These are phyloP conservation scores for Zymoseptoria tritici DNA, from an alignment of 2,329 filamentous ascomycete genomes.

Conservation along the genomic window DNA sequence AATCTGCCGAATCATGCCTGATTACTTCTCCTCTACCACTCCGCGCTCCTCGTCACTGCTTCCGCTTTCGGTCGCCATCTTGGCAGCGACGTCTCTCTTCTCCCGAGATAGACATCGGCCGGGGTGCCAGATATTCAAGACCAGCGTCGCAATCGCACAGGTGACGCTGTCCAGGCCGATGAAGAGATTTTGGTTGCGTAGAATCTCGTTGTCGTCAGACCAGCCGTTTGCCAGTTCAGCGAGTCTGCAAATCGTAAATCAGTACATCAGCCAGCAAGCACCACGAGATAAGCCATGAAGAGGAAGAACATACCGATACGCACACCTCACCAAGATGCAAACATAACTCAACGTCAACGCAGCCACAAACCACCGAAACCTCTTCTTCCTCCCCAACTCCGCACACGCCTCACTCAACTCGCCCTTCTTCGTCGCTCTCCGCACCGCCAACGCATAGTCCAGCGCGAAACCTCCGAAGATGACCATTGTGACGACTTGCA, in stretches of 20 bases:
- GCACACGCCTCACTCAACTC: not conserved
- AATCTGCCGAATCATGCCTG: no score
- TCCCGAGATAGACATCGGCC: constrained; percentile 25
- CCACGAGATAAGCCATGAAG: not conserved
- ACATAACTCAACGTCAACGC: constrained; percentile 22
- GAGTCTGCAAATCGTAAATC: constrained; percentile 11
- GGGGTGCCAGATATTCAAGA: constrained; percentile 28
- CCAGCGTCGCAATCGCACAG: constrained; percentile 22
- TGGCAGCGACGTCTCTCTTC: constrained; percentile 9
- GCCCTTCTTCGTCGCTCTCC: constrained; percentile 9
- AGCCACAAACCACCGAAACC: constrained; percentile 18
- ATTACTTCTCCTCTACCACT: not conserved
- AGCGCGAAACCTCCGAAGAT: constrained; percentile 39
- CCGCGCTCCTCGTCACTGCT: constrained; percentile 6
- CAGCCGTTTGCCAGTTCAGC: constrained; percentile 25
- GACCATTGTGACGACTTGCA: constrained; percentile 48
- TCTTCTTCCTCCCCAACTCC: not conserved
- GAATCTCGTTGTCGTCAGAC: constrained; percentile 18
- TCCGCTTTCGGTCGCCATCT: not conserved
- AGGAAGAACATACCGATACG: constrained; percentile 7
- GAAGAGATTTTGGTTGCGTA: constrained; percentile 22
- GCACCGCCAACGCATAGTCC: constrained; percentile 29
- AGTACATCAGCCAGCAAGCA: not conserved
- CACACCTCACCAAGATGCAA: constrained; percentile 24
- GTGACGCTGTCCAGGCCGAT: constrained; percentile 30